A percentile compares a stretch with the other conserved stretches of the same genome.
These are phyloP conservation scores for Cladosporium sphaerospermum DNA, from an alignment of 2,329 filamentous ascomycete species.

Conservation along the genomic window DNA sequence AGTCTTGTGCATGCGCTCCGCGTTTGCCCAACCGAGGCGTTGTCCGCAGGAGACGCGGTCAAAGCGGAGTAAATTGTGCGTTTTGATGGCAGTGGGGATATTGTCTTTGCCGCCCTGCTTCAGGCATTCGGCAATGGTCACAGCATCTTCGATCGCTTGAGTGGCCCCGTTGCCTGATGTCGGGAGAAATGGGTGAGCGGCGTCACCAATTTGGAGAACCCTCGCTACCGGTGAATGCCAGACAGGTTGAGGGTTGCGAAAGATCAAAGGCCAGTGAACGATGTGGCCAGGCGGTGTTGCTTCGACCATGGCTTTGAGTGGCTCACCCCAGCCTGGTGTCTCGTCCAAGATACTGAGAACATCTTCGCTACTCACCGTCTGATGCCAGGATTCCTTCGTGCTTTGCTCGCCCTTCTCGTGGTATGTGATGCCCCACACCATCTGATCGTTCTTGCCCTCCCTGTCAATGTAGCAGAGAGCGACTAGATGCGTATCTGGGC, in stretches of 20 bases:
- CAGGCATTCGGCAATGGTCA: conserved; percentile 41
- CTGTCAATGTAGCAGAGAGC: conserved; percentile 31
- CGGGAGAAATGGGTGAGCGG: conserved; percentile 49
- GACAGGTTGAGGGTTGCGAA: conserved; percentile 46
- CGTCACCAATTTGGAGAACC: conserved; percentile 48
- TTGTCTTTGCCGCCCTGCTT: conserved; percentile 37
- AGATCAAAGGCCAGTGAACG: conserved; percentile 52
- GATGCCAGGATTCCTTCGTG: conserved; percentile 41
- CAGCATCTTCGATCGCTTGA: conserved; percentile 48
- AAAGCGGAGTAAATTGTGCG: conserved; percentile 29
- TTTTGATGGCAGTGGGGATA: conserved; percentile 26
- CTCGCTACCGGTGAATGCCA: conserved; percentile 46
- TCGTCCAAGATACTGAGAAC: conserved; percentile 12
- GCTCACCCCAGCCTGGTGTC: conserved; percentile 34
- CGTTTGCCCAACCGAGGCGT: conserved; percentile 20
- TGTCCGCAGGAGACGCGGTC: conserved; percentile 20
- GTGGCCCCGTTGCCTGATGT: conserved; percentile 48
- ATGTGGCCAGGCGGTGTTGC: conserved; percentile 29
- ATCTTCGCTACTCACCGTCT: conserved; percentile 33
- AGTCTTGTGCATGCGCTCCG: conserved; percentile 18
- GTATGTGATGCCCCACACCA: conserved; percentile 40
- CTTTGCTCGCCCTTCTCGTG: conserved; percentile 29
- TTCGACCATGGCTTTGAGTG: conserved; percentile 40
- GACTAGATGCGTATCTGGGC: conserved; percentile 18
- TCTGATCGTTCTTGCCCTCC: conserved; percentile 23